Base-by-base conservation (phyloP, 441 rosid genomes). In the Adansonia gregorii region DNA sequence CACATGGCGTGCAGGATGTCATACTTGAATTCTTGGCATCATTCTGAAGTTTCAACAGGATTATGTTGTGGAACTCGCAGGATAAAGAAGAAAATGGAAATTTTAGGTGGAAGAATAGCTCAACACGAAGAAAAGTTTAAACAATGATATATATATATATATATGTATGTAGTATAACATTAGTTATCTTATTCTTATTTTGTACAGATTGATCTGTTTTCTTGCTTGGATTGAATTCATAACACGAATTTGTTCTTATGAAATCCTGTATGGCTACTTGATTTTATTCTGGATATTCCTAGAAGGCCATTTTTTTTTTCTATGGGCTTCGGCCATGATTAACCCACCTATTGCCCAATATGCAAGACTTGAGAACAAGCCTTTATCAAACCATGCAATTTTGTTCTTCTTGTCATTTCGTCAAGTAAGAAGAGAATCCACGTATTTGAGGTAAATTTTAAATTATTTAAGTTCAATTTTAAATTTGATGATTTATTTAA, bases 161-260 rank as follows among this genome's bases (percentile, higher is more conserved):
- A 12, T 24, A 24, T 24, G 14, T 24, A 24, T 24, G 27, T 24
- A 80, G 81, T 65, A 52, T 75, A 24, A 73, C 65, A 71, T 81
- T 46, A 39, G 76, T 77, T 79, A 70, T 78, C 19, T 20, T 67
- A 55, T 79, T 82, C 78, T 77, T 78, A 31, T 79, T 78, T 73
- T 87, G 89, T 88, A 83, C 86, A 84, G 83, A 78, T 75, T 55
- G 79, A 65, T 82, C 83, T 85, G 78, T 80, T 79, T 27, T 81
- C n/a, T 51, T 67, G 69, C 43, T 63, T 70, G 78, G 78, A 75
- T 58, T 70, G 78, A 72, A 76, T 65, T n/a, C 45, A 68, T 66
- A 24, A 72, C 74, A 19, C 80, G 79, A 83, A 74, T 76, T 82
- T 68, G 77, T 80, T 70, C 55, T 56, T 54, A 51, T 24, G 39